Evolutionary conservation across 2,329 filamentous ascomycete species (phyloP).

Genomic region (Phaeosphaeria sp.): DNA sequence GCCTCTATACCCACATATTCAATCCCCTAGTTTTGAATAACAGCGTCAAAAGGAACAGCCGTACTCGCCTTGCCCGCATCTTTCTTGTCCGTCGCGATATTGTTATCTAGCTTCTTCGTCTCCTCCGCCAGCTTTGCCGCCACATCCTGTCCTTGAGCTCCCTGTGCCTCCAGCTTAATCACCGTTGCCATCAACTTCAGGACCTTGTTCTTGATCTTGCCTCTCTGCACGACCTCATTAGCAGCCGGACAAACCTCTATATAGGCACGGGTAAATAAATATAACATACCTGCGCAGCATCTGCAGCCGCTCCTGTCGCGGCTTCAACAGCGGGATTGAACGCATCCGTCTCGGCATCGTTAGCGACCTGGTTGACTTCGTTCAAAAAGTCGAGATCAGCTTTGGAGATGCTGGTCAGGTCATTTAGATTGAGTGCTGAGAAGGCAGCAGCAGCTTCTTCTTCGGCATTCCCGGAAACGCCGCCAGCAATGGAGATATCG

Average conservation of each 20-base stretch:
- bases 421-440: conserved; percentile 56
- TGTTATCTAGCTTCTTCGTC: conserved; percentile 61
- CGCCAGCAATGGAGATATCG: conserved; percentile 53
- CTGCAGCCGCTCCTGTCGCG: conserved; percentile 52
- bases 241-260: neutral
- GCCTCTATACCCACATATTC: no score
- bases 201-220: conserved; percentile 68
- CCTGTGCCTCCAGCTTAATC: conserved; percentile 58
- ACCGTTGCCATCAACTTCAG: conserved; percentile 63
- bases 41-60: conserved; percentile 35
- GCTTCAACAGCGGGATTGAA: conserved; percentile 63
- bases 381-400: conserved; percentile 60
- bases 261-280: neutral
- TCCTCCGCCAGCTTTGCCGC: conserved; percentile 55
- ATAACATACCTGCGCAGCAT: conserved; percentile 49
- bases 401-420: conserved; percentile 56
- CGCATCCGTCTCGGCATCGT: conserved; percentile 59
- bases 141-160: conserved; percentile 59
- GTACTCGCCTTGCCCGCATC: conserved; percentile 56
- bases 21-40: conserved; percentile 23
- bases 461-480: conserved; percentile 8
- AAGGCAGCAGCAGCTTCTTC: conserved; percentile 55
- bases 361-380: conserved; percentile 60
- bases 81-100: conserved; percentile 57
- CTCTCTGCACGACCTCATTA: conserved; percentile 46